Evolutionary conservation across 768 basidiomycete species (phyloP), one percentile per base, ranked within the genome.

Genomic region (Exsudoporus frostii): DNA sequence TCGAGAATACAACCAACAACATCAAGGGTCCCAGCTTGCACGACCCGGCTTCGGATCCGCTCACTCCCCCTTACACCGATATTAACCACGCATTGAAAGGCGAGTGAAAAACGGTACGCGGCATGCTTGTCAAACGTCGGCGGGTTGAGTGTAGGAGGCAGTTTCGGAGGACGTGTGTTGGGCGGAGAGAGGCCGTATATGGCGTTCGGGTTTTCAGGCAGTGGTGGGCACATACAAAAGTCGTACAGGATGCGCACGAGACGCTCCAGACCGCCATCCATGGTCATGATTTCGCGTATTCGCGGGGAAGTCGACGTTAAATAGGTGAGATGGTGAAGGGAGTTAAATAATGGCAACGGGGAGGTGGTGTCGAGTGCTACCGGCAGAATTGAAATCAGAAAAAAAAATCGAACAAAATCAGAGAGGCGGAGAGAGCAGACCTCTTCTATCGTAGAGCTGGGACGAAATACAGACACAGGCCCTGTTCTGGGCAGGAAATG

Each of bases 271-370:
- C 97, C 97, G 43, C 97, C 97, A 65, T 98, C 96, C 81, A 90
- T 86, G 27, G 94, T 96, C 82, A 99, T 90, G 62, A 97, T 98
- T 73, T 99, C 97, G 53, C 96, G 87, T 73, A 99, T 98, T 50
- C 94, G 85, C 2, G 97, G 95, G 0, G 95, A 97, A 7, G 97
- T 98, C 1, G 92, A 93, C 8, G 96, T 98, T 58, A 99, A 88
- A 73, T 97, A 95, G 45, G 90, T 90, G 51, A 98, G 87, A 74
- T 97, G 93, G 29, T 91, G 93, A 48, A 98, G 85, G 37, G 95
- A 98, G 75, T 97, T 97, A 76, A 95, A 85, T 38, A 93, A 76
- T 15, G 86, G 89, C 39, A 85, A 74, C 15, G 80, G 76, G 1
- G 80, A 80, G 45, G 77, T 76, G 34, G 81, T 81, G 66, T 80